A percentile compares a stretch with the other conserved stretches of the same genome.
Conservation (phyloP, 192 early-diverging fungal genomes). For the Coemansia javaensis region DNA sequence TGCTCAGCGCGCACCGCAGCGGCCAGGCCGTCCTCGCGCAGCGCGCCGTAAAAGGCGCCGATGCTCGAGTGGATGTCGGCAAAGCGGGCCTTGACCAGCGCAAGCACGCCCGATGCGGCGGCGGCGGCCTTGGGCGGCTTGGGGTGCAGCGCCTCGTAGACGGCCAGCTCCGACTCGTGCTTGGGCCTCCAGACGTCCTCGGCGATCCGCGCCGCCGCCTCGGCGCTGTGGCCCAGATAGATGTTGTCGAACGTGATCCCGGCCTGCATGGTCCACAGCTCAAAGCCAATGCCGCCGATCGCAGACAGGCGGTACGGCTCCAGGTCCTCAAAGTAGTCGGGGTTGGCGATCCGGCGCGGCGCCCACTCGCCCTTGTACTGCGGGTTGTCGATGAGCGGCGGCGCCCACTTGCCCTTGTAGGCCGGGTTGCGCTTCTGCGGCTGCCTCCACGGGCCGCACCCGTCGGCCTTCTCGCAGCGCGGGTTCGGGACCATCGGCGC, state of each 20-base stretch:
- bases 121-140: slow-evolving; percentile 17
- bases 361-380: slow-evolving; percentile 89
- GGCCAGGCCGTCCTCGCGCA: slow-evolving; percentile 11
- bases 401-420: slow-evolving; percentile 86
- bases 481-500: slow-evolving; percentile 74
- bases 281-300: slow-evolving; percentile 82
- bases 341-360: slow-evolving; percentile 80
- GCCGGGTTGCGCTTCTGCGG: slow-evolving; percentile 80
- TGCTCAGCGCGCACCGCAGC: slow-evolving; percentile 26
- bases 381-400: slow-evolving; percentile 85
- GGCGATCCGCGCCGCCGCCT: slow-evolving; percentile 65
- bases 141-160: slow-evolving; percentile 25
- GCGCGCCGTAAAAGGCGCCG: slow-evolving; percentile 9
- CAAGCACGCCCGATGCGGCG: slow-evolving; percentile 10
- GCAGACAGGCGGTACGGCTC: slow-evolving; percentile 70
- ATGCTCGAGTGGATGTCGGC: slow-evolving; percentile 29
- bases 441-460: slow-evolving; percentile 77
- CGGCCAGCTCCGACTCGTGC: slow-evolving; percentile 58
- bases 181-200: slow-evolving; percentile 78
- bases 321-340: slow-evolving; percentile 77
- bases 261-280: slow-evolving; percentile 92
- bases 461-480: slow-evolving; percentile 63
- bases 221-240: slow-evolving; percentile 71
- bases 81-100: slow-evolving; percentile 23
- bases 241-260: slow-evolving; percentile 89